Evolutionary conservation across 2,329 filamentous ascomycete species (phyloP).

Genomic region (Fusarium staphyleae): DNA sequence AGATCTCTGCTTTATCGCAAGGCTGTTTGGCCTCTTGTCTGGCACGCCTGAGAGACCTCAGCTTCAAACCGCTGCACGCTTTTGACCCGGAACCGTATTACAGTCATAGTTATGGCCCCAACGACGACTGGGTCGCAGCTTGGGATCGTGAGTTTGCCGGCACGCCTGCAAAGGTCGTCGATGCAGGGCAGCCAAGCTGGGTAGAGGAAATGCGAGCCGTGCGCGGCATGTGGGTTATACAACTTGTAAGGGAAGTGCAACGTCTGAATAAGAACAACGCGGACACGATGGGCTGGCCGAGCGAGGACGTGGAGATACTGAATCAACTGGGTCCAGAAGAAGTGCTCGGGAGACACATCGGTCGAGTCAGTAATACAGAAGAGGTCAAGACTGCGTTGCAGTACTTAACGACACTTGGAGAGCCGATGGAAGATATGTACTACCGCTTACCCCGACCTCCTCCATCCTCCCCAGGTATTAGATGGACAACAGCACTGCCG

Average conservation of each 20-base stretch:
- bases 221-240: constrained; percentile 31
- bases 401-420: constrained; percentile 9
- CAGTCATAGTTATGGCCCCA: neutral
- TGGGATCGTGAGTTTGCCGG: constrained; percentile 19
- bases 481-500: constrained; percentile 17
- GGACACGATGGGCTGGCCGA: neutral
- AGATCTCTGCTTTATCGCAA: constrained; percentile 28
- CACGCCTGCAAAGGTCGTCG: constrained; percentile 6
- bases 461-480: neutral
- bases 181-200: constrained; percentile 29
- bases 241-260: constrained; percentile 23
- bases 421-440: constrained; percentile 4
- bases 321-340: neutral
- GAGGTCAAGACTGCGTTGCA: constrained; percentile 13
- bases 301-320: constrained; percentile 12
- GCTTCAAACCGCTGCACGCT: constrained; percentile 21
- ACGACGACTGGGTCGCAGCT: neutral
- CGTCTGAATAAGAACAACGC: neutral
- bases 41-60: constrained; percentile 13
- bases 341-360: neutral
- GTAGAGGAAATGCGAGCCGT: constrained; percentile 37
- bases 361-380: neutral
- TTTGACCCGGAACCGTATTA: constrained; percentile 8
- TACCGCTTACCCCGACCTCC: constrained; percentile 16
- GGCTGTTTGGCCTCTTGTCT: constrained; percentile 31